phyloP scores from a whole-genome alignment of 2,329 filamentous ascomycete genomes.

The Cylindrodendrum hubeiense region DNA sequence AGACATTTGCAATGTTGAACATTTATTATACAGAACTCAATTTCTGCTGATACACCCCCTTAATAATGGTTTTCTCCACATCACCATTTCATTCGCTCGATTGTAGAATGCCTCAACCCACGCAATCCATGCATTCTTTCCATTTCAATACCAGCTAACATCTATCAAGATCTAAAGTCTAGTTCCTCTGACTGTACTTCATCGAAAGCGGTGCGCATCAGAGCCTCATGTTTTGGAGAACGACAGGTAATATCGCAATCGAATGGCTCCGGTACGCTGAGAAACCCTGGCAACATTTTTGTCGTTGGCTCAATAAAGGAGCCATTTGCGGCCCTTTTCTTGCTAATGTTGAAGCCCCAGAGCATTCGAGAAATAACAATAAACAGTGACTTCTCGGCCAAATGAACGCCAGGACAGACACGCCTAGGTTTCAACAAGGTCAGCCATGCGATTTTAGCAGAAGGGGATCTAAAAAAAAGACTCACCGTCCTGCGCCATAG shows the following conservation, averaged over 20 bases:
- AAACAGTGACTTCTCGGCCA: slow-evolving; percentile 29
- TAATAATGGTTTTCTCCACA: too few relatives aligned
- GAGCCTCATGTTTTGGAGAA: background rate
- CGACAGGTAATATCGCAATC: slow-evolving; percentile 25
- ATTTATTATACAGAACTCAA: too few relatives aligned
- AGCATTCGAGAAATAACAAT: slow-evolving; percentile 25
- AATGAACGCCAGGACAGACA: slow-evolving; percentile 25
- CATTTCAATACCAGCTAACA: background rate
- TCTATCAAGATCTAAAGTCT: background rate
- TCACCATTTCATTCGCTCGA: too few relatives aligned
- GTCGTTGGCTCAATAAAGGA: slow-evolving; percentile 17
- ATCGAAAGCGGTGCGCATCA: background rate
- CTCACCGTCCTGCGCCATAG: slow-evolving; percentile 29
- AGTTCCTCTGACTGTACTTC: background rate
- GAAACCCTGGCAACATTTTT: slow-evolving; percentile 24
- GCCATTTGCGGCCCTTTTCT: slow-evolving; percentile 8
- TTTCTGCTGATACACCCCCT: too few relatives aligned
- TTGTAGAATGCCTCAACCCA: too few relatives aligned
- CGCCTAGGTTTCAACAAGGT: slow-evolving; percentile 10
- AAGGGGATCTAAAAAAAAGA: too few relatives aligned
- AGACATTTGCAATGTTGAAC: too few relatives aligned
- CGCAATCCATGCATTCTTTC: background rate
- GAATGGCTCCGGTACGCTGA: slow-evolving; percentile 26
- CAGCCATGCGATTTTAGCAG: background rate
- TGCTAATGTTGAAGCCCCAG: slow-evolving; percentile 29